phyloP scores from a whole-genome alignment of 768 basidiomycete species.

The Psilocybe azurescens region DNA sequence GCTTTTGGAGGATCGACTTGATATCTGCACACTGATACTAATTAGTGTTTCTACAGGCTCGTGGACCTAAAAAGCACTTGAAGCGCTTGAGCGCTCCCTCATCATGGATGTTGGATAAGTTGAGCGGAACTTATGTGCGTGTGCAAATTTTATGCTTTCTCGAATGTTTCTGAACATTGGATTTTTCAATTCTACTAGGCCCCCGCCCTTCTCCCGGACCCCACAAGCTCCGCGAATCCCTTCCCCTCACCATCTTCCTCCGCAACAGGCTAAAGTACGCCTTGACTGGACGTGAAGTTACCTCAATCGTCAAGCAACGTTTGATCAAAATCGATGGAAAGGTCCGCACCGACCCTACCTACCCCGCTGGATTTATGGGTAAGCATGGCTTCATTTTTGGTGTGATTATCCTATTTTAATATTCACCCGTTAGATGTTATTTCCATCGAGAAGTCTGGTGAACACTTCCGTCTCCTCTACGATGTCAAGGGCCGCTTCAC shows the following conservation, averaged over 20 bases:
- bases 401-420: conserved; percentile 1
- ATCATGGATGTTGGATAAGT: conserved; percentile 99
- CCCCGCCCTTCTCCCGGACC: conserved; percentile 96
- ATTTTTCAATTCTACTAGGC: conserved; percentile 54
- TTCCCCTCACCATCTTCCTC: conserved; percentile 96
- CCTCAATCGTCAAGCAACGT: conserved; percentile 93
- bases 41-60: conserved; percentile 60
- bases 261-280: conserved; percentile 99
- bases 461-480: conserved; percentile 99
- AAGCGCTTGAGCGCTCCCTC: conserved; percentile 97
- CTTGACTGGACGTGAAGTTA: conserved; percentile 94
- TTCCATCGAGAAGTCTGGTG: conserved; percentile 96
- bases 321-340: conserved; percentile 98
- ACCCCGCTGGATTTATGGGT: conserved; percentile 98
- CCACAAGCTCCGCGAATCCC: conserved; percentile 98
- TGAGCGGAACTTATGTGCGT: conserved; percentile 92
- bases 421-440: conserved; percentile 74
- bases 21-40: conserved; percentile 26
- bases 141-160: conserved; percentile 16
- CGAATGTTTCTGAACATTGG: conserved; percentile 16
- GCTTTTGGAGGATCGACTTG: conserved; percentile 22
- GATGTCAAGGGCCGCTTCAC: conserved; percentile 99
- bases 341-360: conserved; percentile 97
- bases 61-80: conserved; percentile 99
- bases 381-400: conserved; percentile 30